These are phyloP conservation scores for Populus davidiana DNA, from an alignment of 345 rosid genomes.

Conservation along the genomic window DNA sequence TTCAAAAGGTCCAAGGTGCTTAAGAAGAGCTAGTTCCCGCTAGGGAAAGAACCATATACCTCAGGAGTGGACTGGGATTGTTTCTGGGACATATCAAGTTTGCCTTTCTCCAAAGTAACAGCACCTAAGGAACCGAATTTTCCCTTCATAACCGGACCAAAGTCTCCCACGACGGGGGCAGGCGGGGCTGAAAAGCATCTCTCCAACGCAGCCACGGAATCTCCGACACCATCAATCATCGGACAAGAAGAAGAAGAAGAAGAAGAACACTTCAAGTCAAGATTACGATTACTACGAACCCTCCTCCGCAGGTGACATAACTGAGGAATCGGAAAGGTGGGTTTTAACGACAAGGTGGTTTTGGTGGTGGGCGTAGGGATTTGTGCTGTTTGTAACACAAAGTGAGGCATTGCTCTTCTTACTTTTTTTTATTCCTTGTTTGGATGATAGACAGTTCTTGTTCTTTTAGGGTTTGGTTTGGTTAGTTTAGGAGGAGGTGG, in stretches of 20 bases:
- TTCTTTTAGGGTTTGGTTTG: not conserved
- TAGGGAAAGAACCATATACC: constrained; percentile 33
- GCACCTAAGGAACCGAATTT: constrained; percentile 65
- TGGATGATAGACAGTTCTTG: too few species aligned
- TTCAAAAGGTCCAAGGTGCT: too few species aligned
- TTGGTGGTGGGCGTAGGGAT: constrained; percentile 10
- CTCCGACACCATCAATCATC: constrained; percentile 42
- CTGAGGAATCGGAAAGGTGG: constrained; percentile 9
- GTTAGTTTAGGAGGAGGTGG: not conserved
- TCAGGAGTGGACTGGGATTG: constrained; percentile 62
- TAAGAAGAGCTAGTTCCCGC: too few species aligned
- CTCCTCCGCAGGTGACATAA: constrained; percentile 3
- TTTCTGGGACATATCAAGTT: constrained; percentile 67
- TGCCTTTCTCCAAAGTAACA: constrained; percentile 88
- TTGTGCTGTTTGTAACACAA: constrained; percentile 18
- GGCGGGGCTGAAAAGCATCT: constrained; percentile 49
- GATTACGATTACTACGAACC: not conserved
- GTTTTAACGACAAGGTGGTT: not conserved
- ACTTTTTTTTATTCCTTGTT: not conserved
- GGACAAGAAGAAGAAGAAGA: constrained; percentile 20
- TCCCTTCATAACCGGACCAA: constrained; percentile 78
- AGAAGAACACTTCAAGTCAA: constrained; percentile 30
- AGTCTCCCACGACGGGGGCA: constrained; percentile 26
- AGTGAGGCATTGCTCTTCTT: constrained; percentile 18
- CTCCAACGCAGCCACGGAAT: constrained; percentile 47